Base-by-base conservation (phyloP, 2,329 filamentous ascomycete species). In the Cryoendolithus antarcticus region DNA sequence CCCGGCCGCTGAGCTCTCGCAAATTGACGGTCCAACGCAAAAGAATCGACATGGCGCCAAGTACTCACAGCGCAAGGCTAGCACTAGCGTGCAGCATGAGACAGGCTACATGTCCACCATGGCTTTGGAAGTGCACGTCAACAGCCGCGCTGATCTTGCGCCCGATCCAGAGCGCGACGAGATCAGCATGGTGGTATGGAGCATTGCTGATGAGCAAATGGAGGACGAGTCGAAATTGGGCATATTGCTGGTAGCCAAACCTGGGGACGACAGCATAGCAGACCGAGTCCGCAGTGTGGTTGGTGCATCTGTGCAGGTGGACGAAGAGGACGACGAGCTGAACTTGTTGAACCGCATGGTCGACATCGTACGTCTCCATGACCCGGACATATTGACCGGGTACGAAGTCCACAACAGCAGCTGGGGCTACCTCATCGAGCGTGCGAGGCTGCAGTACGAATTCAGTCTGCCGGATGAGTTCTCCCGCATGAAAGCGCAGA, bases 41-140 rank as follows among this genome's bases (percentile, higher is more conserved):
- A 82, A 73, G 55, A 83, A 85, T 51, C 80, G 75, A 44, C 71
- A 89, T 55, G 85, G 82, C 0, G 89, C 88, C 66, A 91, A 88
- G 56, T 93, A 83, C 57, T 86, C 82, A 0, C 86, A 88, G 49
- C 83, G 79, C 54, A 71, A 73, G 44, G 75, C 77, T 48, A 79
- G 79, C 1, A 82, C 80, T 0, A 86, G 78, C 48, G 77, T 93
- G 11, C 75, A 85, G 52, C 83, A 89, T 48, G 85, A 93, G 58
- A 78, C 77, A 2, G 83, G 91, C 50, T 93, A 94, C 58, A 96
- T 98, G 91, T 94, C 84, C 49, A 86, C 82, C n/a, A 88, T 98
- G 84, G 93, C 86, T 48, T 62, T 98, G 5, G 91, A 98, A 57
- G 65, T 96, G 4, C 89, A 98, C 56, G 81, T 93, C 45, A 94